Percentiles rank a stretch among this genome's conserved stretches.
phyloP scores from a whole-genome alignment of 2,329 filamentous ascomycete genomes.

The Elsinoe fawcettii region DNA sequence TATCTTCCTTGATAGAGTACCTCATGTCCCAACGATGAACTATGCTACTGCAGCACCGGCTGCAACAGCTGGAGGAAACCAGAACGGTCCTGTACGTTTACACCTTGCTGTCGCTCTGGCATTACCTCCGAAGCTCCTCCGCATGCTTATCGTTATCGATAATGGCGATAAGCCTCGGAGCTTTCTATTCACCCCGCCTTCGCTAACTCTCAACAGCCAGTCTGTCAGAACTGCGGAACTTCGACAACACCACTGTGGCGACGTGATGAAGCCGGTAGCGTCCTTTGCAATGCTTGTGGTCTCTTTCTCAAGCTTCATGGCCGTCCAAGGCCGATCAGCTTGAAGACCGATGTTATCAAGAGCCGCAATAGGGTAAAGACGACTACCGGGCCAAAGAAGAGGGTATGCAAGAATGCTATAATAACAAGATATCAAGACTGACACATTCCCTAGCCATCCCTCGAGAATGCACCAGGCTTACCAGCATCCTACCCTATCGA shows the following conservation, averaged over 20 bases:
- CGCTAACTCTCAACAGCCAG: constrained; percentile 61
- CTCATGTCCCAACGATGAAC: constrained; percentile 49
- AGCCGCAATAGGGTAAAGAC: constrained; percentile 97
- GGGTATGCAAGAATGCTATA: constrained; percentile 3
- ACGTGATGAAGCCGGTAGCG: constrained; percentile 87
- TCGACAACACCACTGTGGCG: constrained; percentile 96
- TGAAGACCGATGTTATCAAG: constrained; percentile 99
- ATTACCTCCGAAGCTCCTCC: constrained; percentile 12
- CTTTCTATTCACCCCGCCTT: constrained; percentile 21
- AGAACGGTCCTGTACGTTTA: constrained; percentile 49
- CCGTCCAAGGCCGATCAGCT: constrained; percentile 81
- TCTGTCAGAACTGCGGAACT: constrained; percentile 92
- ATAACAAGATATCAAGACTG: neutral
- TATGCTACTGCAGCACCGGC: constrained; percentile 58
- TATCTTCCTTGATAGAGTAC: constrained; percentile 29
- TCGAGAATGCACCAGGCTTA: constrained; percentile 50
- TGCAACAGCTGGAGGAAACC: constrained; percentile 57
- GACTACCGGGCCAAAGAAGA: constrained; percentile 65
- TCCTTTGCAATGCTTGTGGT: constrained; percentile 97
- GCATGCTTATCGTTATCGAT: constrained; percentile 23
- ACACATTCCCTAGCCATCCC: constrained; percentile 31
- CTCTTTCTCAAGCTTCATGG: constrained; percentile 96
- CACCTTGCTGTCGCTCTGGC: constrained; percentile 15
- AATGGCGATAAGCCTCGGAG: constrained; percentile 17
- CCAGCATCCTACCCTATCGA: constrained; percentile 47